phyloP scores from a whole-genome alignment of 192 early-diverging fungal species.

The Backusella liffmaniae region DNA sequence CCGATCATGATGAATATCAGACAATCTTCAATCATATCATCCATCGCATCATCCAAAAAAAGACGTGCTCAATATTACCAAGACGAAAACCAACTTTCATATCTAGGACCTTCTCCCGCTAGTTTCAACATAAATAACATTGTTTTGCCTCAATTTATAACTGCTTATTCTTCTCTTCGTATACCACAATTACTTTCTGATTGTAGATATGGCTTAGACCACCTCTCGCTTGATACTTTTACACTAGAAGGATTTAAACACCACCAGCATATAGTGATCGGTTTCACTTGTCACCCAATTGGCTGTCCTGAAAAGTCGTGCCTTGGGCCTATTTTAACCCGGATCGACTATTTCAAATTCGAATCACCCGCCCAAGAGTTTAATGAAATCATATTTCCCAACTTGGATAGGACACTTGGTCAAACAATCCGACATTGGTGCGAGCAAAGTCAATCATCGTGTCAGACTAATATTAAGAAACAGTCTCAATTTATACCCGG shows the following conservation, averaged over 20 bases:
- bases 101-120: not conserved
- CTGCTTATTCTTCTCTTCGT: constrained; percentile 18
- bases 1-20: constrained; percentile 30
- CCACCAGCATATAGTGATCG: constrained; percentile 18
- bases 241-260: constrained; percentile 13
- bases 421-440: constrained; percentile 6
- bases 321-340: constrained; percentile 18
- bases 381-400: not conserved
- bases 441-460: not conserved
- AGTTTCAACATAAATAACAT: not conserved
- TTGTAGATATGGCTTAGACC: constrained; percentile 12
- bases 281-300: constrained; percentile 15
- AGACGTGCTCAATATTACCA: not conserved
- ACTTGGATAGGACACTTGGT: not conserved
- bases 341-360: constrained; percentile 15
- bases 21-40: constrained; percentile 9
- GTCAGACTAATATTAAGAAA: constrained; percentile 1
- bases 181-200: not conserved
- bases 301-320: constrained; percentile 29
- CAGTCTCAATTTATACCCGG: constrained; percentile 6
- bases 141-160: constrained; percentile 6
- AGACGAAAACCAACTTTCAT: not conserved
- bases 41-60: not conserved
- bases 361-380: not conserved
- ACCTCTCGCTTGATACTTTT: constrained; percentile 17